Evolutionary conservation across 345 rosid species (phyloP).

Genomic region (Melaleuca quinquenervia): DNA sequence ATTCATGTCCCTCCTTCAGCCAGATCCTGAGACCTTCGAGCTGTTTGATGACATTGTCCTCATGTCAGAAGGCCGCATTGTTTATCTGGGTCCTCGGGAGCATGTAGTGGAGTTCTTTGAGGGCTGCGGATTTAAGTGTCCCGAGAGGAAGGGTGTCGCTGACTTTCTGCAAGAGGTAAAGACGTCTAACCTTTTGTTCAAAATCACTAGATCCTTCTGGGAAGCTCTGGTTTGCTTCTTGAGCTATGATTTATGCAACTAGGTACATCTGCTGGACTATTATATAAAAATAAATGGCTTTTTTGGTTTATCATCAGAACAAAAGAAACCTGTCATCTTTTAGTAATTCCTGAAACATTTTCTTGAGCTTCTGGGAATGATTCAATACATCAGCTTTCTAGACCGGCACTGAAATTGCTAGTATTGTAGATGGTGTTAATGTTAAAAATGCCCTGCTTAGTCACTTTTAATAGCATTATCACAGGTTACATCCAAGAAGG

Average conservation of each 20-base stretch:
- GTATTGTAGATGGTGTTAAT: not conserved
- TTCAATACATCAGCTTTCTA: not conserved
- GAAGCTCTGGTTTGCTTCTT: not conserved
- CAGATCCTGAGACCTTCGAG: constrained; percentile 36
- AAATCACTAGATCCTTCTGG: not conserved
- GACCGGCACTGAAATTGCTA: not conserved
- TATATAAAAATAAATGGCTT: not conserved
- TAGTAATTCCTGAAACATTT: not conserved
- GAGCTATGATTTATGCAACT: not conserved
- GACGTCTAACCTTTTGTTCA: not conserved
- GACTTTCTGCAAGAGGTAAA: constrained; percentile 42
- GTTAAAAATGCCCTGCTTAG: not conserved
- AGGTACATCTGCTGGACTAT: not conserved
- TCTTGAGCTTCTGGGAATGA: not conserved
- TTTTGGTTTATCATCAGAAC: not conserved
- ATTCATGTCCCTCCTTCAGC: constrained; percentile 24
- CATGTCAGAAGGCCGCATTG: constrained; percentile 30
- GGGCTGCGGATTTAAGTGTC: constrained; percentile 23
- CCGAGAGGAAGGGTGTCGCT: constrained; percentile 33
- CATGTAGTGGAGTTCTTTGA: constrained; percentile 21
- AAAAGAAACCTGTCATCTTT: not conserved
- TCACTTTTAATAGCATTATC: not conserved
- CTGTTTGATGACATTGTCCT: constrained; percentile 36
- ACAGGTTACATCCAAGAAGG: constrained; percentile 36
- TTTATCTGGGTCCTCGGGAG: constrained; percentile 31